Evolutionary conservation across 345 rosid genomes (phyloP), one percentile per base, ranked within the genome.

Genomic region (Noccaea bulbosa): DNA sequence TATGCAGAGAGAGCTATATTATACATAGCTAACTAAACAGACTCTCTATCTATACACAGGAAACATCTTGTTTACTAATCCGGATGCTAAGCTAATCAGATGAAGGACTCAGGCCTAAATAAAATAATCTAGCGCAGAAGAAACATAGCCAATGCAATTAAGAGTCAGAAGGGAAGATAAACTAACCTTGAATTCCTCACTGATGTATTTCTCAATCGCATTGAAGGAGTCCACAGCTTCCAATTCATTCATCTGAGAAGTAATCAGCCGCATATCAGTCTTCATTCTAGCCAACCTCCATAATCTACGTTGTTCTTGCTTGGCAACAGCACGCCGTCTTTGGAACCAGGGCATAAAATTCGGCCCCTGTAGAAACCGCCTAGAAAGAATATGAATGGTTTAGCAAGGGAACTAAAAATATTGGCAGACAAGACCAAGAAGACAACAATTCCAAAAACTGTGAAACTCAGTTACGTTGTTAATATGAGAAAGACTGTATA

Each of bases 311-410:
- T 94, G 99, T 71, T 94, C 96, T 74, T 87, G 95, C 82, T 91
- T 86, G 0, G 91, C 92, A 65, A 84, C 86, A 14, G 84, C 79
- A 41, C 87, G 91, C 65, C 96, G 78, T 79, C 97, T 83, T 71
- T 82, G 90, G 73, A 94, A 94, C 99, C 99, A 94, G 14, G 99
- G 93, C 82, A 80, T 65, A 81, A 94, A 94, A 78, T 94, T 94
- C 12, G 93, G 93, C 73, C 99, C 99, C 55, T 57, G 79, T 71
- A 94, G 76, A 81, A 94, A 94, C 79, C 90, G 84, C 88, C 99
- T 94, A 27, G 86, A 70, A 80, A 22, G 66, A 58, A 50, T 27
- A 81, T 17, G 66, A 58, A 47, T 27, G 17, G 22, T 58, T 77
- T 30, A 74, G 57, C 59, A 41, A 45, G 67, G 54, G 48, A 57